phyloP scores from a whole-genome alignment of 441 rosid genomes.

The Populus hybrid region DNA sequence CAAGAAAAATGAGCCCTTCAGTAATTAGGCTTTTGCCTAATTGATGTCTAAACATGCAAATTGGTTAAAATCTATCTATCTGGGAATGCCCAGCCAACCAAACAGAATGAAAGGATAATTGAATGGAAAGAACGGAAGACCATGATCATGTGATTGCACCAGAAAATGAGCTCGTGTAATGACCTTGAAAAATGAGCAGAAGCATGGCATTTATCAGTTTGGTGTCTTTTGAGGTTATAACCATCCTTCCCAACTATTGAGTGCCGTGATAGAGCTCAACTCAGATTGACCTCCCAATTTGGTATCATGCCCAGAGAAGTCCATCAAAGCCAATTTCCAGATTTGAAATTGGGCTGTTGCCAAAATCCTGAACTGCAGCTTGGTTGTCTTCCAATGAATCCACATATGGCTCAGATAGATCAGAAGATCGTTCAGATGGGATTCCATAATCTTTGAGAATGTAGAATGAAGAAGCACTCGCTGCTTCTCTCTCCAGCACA shows the following conservation, averaged over 20 bases:
- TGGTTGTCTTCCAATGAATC: slow-evolving; percentile 46
- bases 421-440: slow-evolving; percentile 78
- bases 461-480: slow-evolving; percentile 50
- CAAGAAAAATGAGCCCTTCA: neutral
- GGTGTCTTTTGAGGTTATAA: neutral
- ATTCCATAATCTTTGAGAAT: slow-evolving; percentile 84
- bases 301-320: slow-evolving; percentile 65
- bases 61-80: neutral
- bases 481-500: slow-evolving; percentile 80
- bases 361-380: slow-evolving; percentile 46
- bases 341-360: slow-evolving; percentile 69
- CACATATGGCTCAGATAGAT: slow-evolving; percentile 64
- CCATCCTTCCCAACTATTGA: neutral
- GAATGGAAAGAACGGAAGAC: neutral
- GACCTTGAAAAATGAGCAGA: slow-evolving; percentile 6
- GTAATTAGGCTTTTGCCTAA: slow-evolving; percentile 1
- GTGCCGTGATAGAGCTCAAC: neutral
- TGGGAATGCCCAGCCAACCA: neutral
- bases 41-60: neutral
- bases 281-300: neutral
- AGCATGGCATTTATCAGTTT: neutral
- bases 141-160: neutral
- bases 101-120: neutral
- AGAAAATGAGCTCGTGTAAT: neutral
- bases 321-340: slow-evolving; percentile 75